These are phyloP conservation scores for Ceratocystis colombiana DNA, from an alignment of 2,329 filamentous ascomycete genomes.

Conservation along the genomic window DNA sequence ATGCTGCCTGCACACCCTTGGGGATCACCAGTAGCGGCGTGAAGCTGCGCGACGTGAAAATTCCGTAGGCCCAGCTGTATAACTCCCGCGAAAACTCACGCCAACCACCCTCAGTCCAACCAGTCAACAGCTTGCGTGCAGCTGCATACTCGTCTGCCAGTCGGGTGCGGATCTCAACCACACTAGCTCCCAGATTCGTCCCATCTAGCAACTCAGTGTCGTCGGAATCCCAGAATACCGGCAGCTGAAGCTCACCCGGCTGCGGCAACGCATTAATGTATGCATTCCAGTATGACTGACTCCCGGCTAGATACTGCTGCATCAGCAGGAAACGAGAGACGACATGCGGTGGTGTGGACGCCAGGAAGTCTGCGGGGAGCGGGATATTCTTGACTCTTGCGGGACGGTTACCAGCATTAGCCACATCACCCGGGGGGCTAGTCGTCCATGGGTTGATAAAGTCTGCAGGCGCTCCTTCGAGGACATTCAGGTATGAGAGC, in stretches of 20 bases:
- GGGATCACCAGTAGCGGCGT: constrained; percentile 48
- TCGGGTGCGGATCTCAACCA: constrained; percentile 40
- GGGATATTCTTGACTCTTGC: constrained; percentile 23
- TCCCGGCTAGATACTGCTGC: constrained; percentile 52
- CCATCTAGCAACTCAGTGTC: constrained; percentile 49
- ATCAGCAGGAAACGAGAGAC: constrained; percentile 58
- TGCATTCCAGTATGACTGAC: constrained; percentile 54
- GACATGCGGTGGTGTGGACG: constrained; percentile 46
- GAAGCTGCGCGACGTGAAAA: constrained; percentile 57
- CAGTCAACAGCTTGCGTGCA: constrained; percentile 35
- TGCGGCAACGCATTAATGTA: constrained; percentile 59
- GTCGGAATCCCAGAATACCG: constrained; percentile 53
- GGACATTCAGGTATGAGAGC: constrained; percentile 50
- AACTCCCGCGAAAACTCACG: constrained; percentile 39
- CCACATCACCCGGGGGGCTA: neutral
- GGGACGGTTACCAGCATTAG: constrained; percentile 16
- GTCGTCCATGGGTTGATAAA: constrained; percentile 25
- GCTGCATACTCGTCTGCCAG: constrained; percentile 38
- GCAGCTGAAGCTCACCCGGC: constrained; percentile 46
- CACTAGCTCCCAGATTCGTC: constrained; percentile 43
- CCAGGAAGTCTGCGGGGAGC: constrained; percentile 44
- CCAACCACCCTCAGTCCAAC: constrained; percentile 29
- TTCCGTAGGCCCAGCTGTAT: constrained; percentile 55
- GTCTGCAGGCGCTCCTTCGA: constrained; percentile 30
- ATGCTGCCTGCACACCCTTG: neutral